These are phyloP conservation scores for Trichoderma sp. DNA, from an alignment of 2,329 filamentous ascomycete genomes.

Conservation along the genomic window DNA sequence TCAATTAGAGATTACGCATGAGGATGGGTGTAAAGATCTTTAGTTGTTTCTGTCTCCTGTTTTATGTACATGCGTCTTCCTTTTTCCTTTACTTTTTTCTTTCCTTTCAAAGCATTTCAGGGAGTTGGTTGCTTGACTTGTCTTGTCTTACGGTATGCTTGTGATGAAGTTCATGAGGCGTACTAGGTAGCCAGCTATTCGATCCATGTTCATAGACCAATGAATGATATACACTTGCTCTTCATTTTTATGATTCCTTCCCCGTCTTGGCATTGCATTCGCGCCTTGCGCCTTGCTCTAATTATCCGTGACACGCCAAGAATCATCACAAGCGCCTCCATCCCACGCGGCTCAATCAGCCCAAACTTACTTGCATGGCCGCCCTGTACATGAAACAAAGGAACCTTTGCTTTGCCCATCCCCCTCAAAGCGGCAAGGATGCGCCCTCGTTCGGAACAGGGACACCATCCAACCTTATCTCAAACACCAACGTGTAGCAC, in stretches of 20 bases:
- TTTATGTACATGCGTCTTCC: background rate
- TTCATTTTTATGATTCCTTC: background rate
- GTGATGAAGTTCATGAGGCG: background rate
- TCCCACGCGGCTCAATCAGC: background rate
- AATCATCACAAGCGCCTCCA: background rate
- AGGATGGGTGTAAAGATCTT: background rate
- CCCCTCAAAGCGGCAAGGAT: background rate
- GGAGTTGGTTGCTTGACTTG: conserved; percentile 11
- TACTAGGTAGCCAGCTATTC: background rate
- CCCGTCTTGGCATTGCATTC: background rate
- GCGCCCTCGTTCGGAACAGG: background rate
- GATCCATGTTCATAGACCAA: background rate
- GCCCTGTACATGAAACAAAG: background rate
- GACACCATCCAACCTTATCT: background rate
- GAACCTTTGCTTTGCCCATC: conserved; percentile 12
- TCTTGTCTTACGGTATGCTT: background rate
- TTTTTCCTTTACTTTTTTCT: background rate
- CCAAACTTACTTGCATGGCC: background rate
- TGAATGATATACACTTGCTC: background rate
- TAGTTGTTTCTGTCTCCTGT: background rate
- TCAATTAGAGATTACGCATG: background rate
- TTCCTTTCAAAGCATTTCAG: background rate
- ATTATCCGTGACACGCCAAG: background rate
- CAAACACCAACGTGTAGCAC: background rate
- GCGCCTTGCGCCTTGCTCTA: background rate